Evolutionary conservation across 768 basidiomycete genomes (phyloP).

Genomic region (Termitomyces eurrhizus): DNA sequence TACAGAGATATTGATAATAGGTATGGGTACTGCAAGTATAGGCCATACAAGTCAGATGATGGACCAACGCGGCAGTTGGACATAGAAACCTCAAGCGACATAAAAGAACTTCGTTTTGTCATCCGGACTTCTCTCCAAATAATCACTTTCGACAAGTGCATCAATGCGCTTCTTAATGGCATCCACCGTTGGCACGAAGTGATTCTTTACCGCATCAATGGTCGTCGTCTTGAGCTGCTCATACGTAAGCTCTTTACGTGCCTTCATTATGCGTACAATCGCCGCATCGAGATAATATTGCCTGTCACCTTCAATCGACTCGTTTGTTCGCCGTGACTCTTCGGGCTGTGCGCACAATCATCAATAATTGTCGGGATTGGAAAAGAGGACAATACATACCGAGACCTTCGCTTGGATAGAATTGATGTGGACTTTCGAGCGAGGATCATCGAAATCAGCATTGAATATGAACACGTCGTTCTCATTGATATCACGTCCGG

Average conservation of each 20-base stretch:
- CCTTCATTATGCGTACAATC: slow-evolving; percentile 96
- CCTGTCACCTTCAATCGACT: slow-evolving; percentile 83
- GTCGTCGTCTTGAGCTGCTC: slow-evolving; percentile 79
- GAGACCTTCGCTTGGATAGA: slow-evolving; percentile 94
- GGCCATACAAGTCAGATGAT: background rate
- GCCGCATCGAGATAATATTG: slow-evolving; percentile 87
- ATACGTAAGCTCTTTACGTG: slow-evolving; percentile 77
- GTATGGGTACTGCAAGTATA: background rate
- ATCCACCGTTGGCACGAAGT: slow-evolving; percentile 82
- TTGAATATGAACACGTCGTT: slow-evolving; percentile 82
- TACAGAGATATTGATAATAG: background rate
- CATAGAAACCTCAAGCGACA: slow-evolving; percentile 50
- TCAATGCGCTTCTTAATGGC: slow-evolving; percentile 86
- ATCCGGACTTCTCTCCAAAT: slow-evolving; percentile 71
- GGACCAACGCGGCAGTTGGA: background rate
- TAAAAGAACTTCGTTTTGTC: slow-evolving; percentile 76
- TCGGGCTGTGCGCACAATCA: slow-evolving; percentile 52
- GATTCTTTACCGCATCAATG: slow-evolving; percentile 80
- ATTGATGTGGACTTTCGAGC: slow-evolving; percentile 85
- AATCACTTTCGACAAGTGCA: slow-evolving; percentile 81
- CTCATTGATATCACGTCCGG: slow-evolving; percentile 72
- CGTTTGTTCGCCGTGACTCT: slow-evolving; percentile 79
- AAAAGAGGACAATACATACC: slow-evolving; percentile 39
- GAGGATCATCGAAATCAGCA: slow-evolving; percentile 73
- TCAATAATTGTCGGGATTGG: background rate